phyloP scores from a whole-genome alignment of 257 asterid species.

The Thymus mandschuricus region DNA sequence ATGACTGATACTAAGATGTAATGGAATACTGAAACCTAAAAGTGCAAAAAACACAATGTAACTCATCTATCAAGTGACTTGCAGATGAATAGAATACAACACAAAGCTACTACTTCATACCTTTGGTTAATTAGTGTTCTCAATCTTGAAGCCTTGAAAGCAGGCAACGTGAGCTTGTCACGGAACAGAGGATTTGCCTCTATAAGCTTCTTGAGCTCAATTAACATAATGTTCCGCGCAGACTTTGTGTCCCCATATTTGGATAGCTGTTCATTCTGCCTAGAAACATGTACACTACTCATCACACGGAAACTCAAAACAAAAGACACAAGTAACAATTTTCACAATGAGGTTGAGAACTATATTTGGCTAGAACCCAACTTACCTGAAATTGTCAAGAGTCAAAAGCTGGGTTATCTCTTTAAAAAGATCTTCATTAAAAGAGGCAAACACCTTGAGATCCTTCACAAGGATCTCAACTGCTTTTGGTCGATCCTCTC shows the following conservation, averaged over 20 bases:
- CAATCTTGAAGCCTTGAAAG: constrained; percentile 84
- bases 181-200: constrained; percentile 95
- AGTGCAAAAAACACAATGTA: constrained; percentile 20
- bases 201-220: constrained; percentile 85
- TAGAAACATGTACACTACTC: constrained; percentile 38
- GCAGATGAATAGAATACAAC: constrained; percentile 15
- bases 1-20: constrained; percentile 3
- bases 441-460: constrained; percentile 90
- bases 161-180: constrained; percentile 78
- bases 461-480: constrained; percentile 94
- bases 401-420: constrained; percentile 89
- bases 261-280: constrained; percentile 98
- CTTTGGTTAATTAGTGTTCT: constrained; percentile 95
- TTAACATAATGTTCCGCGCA: constrained; percentile 86
- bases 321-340: background rate
- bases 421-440: constrained; percentile 92
- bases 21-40: constrained; percentile 15
- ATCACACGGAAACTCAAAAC: constrained; percentile 18
- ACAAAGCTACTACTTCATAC: constrained; percentile 40
- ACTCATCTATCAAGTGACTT: constrained; percentile 19
- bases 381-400: constrained; percentile 79
- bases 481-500: constrained; percentile 88
- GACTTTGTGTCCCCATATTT: constrained; percentile 95
- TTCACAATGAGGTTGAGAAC: constrained; percentile 10
- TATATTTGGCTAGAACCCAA: constrained; percentile 23